A percentile compares a stretch with the other conserved stretches of the same genome.
Conservation (phyloP, 1,139 yeast genomes). For the Yamadazyma blattariae region DNA sequence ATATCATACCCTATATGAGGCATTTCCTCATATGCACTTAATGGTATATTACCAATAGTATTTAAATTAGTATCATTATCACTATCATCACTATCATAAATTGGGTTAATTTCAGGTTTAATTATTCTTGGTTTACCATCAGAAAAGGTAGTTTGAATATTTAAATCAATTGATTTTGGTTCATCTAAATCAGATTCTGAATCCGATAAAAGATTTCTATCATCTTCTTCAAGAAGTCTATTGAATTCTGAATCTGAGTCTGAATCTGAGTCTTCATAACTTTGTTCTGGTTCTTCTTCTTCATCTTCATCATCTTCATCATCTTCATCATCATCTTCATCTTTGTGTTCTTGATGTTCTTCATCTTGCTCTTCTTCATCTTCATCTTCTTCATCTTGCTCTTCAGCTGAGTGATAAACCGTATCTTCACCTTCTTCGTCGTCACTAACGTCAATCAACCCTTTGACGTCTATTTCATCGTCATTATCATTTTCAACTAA, state of each 20-base stretch:
- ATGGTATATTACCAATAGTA: slow-evolving; percentile 90
- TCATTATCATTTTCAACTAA: slow-evolving; percentile 13
- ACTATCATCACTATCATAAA: slow-evolving; percentile 89
- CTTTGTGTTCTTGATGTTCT: slow-evolving; percentile 17
- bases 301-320: slow-evolving; percentile 23
- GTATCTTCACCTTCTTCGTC: slow-evolving; percentile 28
- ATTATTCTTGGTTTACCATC: slow-evolving; percentile 78
- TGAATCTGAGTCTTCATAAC: slow-evolving; percentile 23
- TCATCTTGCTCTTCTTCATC: slow-evolving; percentile 1
- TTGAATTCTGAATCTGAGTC: slow-evolving; percentile 62
- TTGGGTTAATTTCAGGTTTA: slow-evolving; percentile 88
- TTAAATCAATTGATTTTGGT: slow-evolving; percentile 43
- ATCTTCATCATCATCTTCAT: slow-evolving; percentile 18
- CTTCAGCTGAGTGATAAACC: slow-evolving; percentile 24
- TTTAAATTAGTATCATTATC: slow-evolving; percentile 73
- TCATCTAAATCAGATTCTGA: slow-evolving; percentile 38
- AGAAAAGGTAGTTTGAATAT: slow-evolving; percentile 55
- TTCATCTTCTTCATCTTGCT: slow-evolving; percentile 21
- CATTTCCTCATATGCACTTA: slow-evolving; percentile 92
- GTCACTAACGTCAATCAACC: slow-evolving; percentile 27
- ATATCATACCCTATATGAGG: slow-evolving; percentile 97
- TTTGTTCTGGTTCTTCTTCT: slow-evolving; percentile 23
- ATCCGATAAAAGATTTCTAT: slow-evolving; percentile 33
- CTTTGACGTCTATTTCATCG: slow-evolving; percentile 25
- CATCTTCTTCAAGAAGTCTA: slow-evolving; percentile 48